Percentiles rank a stretch among this genome's conserved stretches.
Conservation (phyloP, 257 asterid species). For the Galeopsis tetrahit region DNA sequence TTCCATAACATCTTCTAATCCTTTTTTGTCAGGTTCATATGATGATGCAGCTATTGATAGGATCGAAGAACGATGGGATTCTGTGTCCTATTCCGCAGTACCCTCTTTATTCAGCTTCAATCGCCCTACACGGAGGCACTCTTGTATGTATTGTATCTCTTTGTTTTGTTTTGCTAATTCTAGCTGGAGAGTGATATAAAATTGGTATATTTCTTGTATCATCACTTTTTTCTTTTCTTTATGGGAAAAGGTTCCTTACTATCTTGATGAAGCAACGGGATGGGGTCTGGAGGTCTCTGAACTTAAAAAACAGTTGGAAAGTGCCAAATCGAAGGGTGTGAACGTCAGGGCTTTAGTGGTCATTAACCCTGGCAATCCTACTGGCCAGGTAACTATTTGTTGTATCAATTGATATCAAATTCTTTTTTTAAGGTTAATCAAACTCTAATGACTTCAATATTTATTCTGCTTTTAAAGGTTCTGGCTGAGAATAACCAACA, state of each 20-base stretch:
- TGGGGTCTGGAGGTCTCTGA: conserved; percentile 94
- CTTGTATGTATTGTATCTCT: conserved; percentile 57
- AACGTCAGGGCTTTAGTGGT: conserved; percentile 88
- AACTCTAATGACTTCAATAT: conserved; percentile 14
- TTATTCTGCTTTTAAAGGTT: conserved; percentile 38
- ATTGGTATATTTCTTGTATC: background rate
- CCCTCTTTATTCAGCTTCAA: conserved; percentile 74
- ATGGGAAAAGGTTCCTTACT: conserved; percentile 77
- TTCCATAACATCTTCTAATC: conserved; percentile 3
- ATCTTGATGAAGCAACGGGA: conserved; percentile 93
- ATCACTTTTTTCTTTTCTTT: background rate
- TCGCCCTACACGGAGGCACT: conserved; percentile 96
- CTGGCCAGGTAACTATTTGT: conserved; percentile 75
- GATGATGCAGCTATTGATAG: conserved; percentile 96
- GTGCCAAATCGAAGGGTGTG: conserved; percentile 78
- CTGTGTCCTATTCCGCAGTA: conserved; percentile 98
- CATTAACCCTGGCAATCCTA: conserved; percentile 98
- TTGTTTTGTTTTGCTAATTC: background rate
- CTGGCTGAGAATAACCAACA: conserved; percentile 62
- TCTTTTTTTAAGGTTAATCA: conserved; percentile 5
- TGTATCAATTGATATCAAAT: background rate
- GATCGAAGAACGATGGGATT: conserved; percentile 87
- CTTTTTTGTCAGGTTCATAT: conserved; percentile 76
- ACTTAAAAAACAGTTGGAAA: conserved; percentile 77
- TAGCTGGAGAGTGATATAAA: background rate